Conservation (phyloP, 345 rosid genomes). For the Triadica sebifera region DNA sequence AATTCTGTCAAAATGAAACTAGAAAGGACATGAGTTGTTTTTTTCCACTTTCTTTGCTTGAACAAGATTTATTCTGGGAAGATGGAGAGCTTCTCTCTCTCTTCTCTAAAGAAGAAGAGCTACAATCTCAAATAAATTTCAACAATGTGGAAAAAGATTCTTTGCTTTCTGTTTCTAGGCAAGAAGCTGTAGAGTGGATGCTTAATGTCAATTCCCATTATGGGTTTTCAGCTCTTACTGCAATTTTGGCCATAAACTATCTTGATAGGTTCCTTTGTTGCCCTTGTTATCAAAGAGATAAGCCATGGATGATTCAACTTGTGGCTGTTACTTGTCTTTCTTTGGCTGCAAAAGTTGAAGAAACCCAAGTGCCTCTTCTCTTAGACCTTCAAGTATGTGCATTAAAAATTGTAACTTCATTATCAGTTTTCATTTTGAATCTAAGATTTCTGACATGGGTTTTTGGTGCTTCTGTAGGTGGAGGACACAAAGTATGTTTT, state of each 20-base stretch:
- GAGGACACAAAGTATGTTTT: constrained; percentile 24
- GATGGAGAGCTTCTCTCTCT: constrained; percentile 68
- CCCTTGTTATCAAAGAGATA: constrained; percentile 17
- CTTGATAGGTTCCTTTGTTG: constrained; percentile 28
- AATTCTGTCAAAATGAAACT: background rate
- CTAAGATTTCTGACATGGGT: background rate
- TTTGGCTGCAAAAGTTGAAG: constrained; percentile 39
- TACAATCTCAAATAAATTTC: constrained; percentile 10
- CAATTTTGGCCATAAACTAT: constrained; percentile 27
- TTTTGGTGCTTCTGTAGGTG: constrained; percentile 11
- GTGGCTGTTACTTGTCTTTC: constrained; percentile 38
- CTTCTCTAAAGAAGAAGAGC: constrained; percentile 58
- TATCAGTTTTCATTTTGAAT: background rate
- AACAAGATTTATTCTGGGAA: constrained; percentile 75
- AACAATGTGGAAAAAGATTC: constrained; percentile 11
- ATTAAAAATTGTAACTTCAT: too few relatives aligned
- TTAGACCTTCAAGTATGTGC: constrained; percentile 31
- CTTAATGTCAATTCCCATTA: constrained; percentile 23
- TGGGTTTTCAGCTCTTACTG: constrained; percentile 28
- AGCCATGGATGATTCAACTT: constrained; percentile 37
- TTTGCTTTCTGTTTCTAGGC: constrained; percentile 15
- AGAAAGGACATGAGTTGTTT: background rate
- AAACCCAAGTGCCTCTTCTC: constrained; percentile 31
- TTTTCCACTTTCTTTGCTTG: constrained; percentile 40
- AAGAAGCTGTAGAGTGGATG: constrained; percentile 30